Evolutionary conservation across 306 rosid genomes (phyloP).

Genomic region (Neltuma alba): DNA sequence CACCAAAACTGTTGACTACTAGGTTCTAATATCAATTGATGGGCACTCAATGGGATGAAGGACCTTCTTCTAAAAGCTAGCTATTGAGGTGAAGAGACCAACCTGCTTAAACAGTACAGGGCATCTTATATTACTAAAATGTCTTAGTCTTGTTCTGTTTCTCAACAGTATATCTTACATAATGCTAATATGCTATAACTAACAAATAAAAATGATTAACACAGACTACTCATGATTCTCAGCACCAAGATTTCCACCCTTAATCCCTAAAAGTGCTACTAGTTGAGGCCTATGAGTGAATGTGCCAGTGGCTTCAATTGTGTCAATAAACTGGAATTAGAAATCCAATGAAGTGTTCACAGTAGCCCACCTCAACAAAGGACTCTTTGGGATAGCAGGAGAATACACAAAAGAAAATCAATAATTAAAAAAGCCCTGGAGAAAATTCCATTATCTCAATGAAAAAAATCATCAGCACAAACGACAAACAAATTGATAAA

Average conservation of each 20-base stretch:
- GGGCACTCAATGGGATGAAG: not conserved
- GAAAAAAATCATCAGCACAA: not conserved
- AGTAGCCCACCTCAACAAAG: not conserved
- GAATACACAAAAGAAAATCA: not conserved
- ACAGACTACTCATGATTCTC: not conserved
- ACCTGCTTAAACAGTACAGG: not conserved
- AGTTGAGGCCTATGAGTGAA: not conserved
- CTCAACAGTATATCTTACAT: not conserved
- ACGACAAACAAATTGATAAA: not conserved
- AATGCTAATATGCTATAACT: not conserved
- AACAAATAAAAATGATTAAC: not conserved
- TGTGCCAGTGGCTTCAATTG: not conserved
- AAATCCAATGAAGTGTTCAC: not conserved
- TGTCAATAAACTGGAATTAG: not conserved
- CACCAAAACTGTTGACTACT: not conserved
- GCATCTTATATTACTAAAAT: not conserved
- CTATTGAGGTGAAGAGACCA: not conserved
- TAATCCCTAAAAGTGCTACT: not conserved
- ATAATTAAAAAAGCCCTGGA: conserved; percentile 1
- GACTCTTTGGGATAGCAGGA: not conserved
- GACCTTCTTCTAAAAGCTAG: not conserved
- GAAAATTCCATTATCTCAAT: not conserved
- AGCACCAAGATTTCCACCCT: not conserved
- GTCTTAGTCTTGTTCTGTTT: not conserved
- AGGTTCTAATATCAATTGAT: not conserved